Evolutionary conservation across 768 basidiomycete species (phyloP), one percentile per base, ranked within the genome.

Genomic region (Mycena indigotica): DNA sequence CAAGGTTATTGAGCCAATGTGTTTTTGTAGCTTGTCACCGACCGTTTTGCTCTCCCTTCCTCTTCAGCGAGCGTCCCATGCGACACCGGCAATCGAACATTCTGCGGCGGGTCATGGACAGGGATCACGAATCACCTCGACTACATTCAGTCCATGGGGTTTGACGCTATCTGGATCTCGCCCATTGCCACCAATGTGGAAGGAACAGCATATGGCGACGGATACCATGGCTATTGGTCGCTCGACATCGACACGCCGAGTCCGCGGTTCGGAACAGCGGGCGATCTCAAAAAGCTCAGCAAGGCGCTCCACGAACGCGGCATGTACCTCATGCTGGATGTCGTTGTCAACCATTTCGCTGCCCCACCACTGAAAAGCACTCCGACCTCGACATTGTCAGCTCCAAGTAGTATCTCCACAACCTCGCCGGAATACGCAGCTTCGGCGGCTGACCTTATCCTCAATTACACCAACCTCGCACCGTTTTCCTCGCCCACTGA

Each of bases 121-220:
- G 80, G 81, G 3, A 78, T 91, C 62, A 77, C 73, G 57, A 73
- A 79, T 62, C 84, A 88, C 66, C 79, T 92, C 26, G 87, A 89
- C 66, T 92, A 92, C 66, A 89, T 92, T 60, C 82, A 88, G 62
- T 65, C 77, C 39, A 84, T 87, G 67, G 89, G 89, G 2, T 90
- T 89, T 69, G 87, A 88, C 49, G 87, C 88, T 69, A 75, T 89
- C 44, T 90, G 87, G 88, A 89, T 88, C 58, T 88, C 86, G 52
- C 89, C 89, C 3, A 77, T 90, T 21, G 83, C 82, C 19, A 73
- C 82, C 67, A 89, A 89, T 66, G 81, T 85, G 50, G 75, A 84
- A 24, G 81, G 80, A 41, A 87, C 85, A 1, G 72, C 79, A 2
- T 87, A 88, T 65, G 88, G 89, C 26, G 84, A 88, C 61, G 76